A percentile compares a stretch with the other conserved stretches of the same genome.
These are phyloP conservation scores for Rhodamnia rubescens DNA, from an alignment of 345 rosid genomes.

Conservation along the genomic window DNA sequence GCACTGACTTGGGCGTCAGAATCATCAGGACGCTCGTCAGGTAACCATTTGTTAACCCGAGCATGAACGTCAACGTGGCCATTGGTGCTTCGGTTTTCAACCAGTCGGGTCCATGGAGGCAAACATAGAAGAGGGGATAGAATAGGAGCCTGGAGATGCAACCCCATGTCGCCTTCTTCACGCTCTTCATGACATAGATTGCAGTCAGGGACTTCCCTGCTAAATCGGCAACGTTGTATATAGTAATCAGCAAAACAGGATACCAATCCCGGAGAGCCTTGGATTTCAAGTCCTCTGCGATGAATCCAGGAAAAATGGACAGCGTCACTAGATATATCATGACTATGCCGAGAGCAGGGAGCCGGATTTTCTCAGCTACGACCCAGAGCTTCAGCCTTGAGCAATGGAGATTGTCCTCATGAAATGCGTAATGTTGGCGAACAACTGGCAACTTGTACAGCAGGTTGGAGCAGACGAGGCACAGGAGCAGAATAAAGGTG, in stretches of 20 bases:
- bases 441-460: constrained; percentile 62
- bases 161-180: constrained; percentile 57
- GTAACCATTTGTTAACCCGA: constrained; percentile 78
- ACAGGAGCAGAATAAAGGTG: constrained; percentile 40
- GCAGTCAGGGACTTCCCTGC: constrained; percentile 72
- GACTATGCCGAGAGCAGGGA: constrained; percentile 52
- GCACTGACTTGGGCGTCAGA: constrained; percentile 60
- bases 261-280: constrained; percentile 59
- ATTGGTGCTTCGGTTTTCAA: constrained; percentile 64
- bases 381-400: constrained; percentile 27
- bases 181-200: constrained; percentile 33
- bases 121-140: constrained; percentile 62
- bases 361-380: constrained; percentile 39
- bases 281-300: constrained; percentile 57
- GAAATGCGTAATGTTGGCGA: constrained; percentile 33
- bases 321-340: constrained; percentile 63
- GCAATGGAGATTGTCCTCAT: constrained; percentile 9
- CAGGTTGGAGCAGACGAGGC: constrained; percentile 56
- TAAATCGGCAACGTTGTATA: constrained; percentile 67
- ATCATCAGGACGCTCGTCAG: constrained; percentile 87
- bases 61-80: constrained; percentile 50
- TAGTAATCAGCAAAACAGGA: constrained; percentile 65
- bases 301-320: constrained; percentile 80
- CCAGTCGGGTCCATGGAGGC: constrained; percentile 79
- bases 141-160: constrained; percentile 53